These are phyloP conservation scores for Blastocystis hominis DNA, from an alignment of 352 stramenopile genomes.

Conservation along the genomic window DNA sequence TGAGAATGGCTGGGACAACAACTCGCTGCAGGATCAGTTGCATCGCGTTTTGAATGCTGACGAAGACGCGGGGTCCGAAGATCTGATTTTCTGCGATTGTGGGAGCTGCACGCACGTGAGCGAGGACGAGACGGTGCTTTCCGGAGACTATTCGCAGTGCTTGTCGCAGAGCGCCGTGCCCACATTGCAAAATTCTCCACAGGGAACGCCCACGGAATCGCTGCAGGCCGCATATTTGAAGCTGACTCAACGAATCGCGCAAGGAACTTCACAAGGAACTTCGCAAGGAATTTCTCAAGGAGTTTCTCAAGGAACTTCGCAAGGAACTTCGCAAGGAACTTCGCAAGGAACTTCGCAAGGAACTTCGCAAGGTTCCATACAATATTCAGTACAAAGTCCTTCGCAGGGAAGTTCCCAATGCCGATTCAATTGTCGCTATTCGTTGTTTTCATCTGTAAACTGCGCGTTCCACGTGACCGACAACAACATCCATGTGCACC, in stretches of 20 bases:
- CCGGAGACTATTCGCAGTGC: not conserved
- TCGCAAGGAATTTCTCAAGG: not conserved
- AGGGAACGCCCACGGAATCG: no score
- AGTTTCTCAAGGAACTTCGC: not conserved
- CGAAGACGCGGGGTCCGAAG: not conserved
- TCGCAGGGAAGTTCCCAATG: not conserved
- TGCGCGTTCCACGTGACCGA: not conserved
- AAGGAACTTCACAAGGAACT: not conserved
- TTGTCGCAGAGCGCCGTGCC: not conserved
- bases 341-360: not conserved
- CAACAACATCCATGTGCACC: not conserved
- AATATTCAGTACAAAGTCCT: not conserved
- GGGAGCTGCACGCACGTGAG: not conserved
- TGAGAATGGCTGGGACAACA: slow-evolving; percentile 31
- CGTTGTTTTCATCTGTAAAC: not conserved
- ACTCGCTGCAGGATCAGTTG: not conserved
- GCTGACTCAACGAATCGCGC: no score
- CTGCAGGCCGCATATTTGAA: no score
- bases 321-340: not conserved
- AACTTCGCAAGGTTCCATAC: not conserved
- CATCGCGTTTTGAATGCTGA: not conserved
- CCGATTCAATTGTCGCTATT: not conserved
- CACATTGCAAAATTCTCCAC: no score
- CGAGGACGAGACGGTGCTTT: not conserved
- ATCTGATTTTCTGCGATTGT: not conserved